phyloP scores from a whole-genome alignment of 1,284 basidiomycete species.

The Athelia sp. region DNA sequence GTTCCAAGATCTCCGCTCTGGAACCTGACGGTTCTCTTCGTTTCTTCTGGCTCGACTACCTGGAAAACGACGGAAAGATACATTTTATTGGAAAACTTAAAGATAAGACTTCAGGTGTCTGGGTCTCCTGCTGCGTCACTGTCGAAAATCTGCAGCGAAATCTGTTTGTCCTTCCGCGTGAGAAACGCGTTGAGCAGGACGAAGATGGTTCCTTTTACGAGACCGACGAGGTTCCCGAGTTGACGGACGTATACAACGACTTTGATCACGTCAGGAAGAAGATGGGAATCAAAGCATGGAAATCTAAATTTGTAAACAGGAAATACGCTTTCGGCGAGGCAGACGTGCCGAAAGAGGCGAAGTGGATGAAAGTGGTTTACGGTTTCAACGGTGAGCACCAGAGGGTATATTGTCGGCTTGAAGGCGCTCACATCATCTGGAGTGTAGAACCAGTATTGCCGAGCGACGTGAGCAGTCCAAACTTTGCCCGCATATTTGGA shows the following conservation, averaged over 20 bases:
- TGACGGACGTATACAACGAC: constrained; percentile 77
- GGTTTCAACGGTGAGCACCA: constrained; percentile 61
- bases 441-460: constrained; percentile 58
- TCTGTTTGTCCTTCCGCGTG: constrained; percentile 87
- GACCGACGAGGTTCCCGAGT: constrained; percentile 70
- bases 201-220: constrained; percentile 56
- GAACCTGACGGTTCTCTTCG: constrained; percentile 81
- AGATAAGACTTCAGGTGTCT: constrained; percentile 63
- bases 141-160: constrained; percentile 88
- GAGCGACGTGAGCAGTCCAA: constrained; percentile 70
- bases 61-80: constrained; percentile 75
- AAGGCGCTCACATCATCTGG: no score
- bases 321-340: constrained; percentile 92
- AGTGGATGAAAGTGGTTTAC: constrained; percentile 94
- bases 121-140: constrained; percentile 86
- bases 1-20: constrained; percentile 49
- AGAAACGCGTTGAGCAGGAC: constrained; percentile 57
- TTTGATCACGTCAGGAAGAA: constrained; percentile 79
- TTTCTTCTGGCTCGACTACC: constrained; percentile 93
- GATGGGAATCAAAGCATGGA: constrained; percentile 75
- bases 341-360: constrained; percentile 75
- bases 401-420: no score
- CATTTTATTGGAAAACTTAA: constrained; percentile 88
- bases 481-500: constrained; percentile 89
- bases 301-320: constrained; percentile 80